These are phyloP conservation scores for Adiantum capillusveneris DNA, from an alignment of 75 land plant species.

Conservation along the genomic window DNA sequence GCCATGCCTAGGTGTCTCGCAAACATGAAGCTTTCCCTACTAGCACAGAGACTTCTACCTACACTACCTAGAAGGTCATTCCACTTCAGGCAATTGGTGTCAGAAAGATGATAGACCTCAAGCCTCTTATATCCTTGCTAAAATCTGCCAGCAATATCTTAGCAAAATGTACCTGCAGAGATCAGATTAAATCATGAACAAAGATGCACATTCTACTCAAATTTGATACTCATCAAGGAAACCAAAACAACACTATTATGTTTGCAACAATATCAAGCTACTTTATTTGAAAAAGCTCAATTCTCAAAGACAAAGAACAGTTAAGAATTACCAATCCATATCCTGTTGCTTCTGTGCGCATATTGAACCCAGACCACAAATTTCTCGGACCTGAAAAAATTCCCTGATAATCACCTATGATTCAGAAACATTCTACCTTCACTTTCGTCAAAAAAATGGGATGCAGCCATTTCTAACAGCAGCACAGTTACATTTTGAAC, in stretches of 20 bases:
- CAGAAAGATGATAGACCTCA: slow-evolving; percentile 53
- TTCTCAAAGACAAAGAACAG: not conserved
- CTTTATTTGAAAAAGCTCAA: too few species aligned
- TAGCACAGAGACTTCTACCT: slow-evolving; percentile 1
- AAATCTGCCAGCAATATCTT: slow-evolving; percentile 81
- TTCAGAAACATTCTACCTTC: not conserved
- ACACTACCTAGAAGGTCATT: slow-evolving; percentile 3
- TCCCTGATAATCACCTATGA: slow-evolving; percentile 43
- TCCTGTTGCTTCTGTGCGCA: slow-evolving; percentile 97
- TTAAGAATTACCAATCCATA: slow-evolving; percentile 81
- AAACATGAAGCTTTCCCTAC: not conserved
- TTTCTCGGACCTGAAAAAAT: slow-evolving; percentile 74
- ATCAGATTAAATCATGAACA: not conserved
- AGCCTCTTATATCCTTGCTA: slow-evolving; percentile 88
- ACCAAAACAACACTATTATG: too few species aligned
- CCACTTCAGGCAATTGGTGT: slow-evolving; percentile 6
- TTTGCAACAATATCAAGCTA: too few species aligned
- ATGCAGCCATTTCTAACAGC: not conserved
- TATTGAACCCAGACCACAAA: slow-evolving; percentile 79
- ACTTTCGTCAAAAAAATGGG: not conserved
- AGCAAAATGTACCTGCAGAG: slow-evolving; percentile 87
- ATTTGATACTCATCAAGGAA: too few species aligned
- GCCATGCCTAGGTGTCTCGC: too few species aligned
- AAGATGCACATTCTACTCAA: not conserved
- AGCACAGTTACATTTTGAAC: too few species aligned